Conservation (phyloP, 108 stramenopile genomes). For the Schizochytrium sp. region DNA sequence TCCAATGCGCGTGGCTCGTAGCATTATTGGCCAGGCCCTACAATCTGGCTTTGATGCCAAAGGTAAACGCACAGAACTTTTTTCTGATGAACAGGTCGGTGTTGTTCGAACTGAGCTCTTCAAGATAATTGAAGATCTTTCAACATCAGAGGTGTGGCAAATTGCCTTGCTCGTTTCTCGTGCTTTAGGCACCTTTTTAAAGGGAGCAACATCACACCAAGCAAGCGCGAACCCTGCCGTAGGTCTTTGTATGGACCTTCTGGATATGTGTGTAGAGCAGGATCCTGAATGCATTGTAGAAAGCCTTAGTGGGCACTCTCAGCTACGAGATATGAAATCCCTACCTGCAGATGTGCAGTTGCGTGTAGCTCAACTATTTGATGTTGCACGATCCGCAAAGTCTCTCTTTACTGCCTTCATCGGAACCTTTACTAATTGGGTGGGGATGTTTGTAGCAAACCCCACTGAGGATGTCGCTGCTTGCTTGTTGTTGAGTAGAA, state of each 20-base stretch:
- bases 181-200: neutral
- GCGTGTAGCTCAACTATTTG: neutral
- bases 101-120: neutral
- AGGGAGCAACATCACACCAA: neutral
- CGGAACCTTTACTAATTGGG: neutral
- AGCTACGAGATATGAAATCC: neutral
- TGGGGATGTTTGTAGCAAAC: neutral
- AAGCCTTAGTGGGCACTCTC: neutral
- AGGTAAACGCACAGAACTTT: neutral
- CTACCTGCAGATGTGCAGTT: neutral
- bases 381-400: neutral
- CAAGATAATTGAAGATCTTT: neutral
- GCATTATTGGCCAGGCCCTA: neutral
- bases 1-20: neutral
- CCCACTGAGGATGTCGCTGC: neutral
- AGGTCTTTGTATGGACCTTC: neutral
- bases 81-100: neutral
- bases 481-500: neutral
- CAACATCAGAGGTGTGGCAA: neutral
- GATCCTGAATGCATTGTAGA: neutral
- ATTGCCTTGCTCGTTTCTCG: conserved; percentile 19
- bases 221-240: neutral
- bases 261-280: neutral
- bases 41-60: neutral
- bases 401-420: neutral